Conservation (phyloP, 805 yeast species). For the Lachancea thermotolerans region DNA sequence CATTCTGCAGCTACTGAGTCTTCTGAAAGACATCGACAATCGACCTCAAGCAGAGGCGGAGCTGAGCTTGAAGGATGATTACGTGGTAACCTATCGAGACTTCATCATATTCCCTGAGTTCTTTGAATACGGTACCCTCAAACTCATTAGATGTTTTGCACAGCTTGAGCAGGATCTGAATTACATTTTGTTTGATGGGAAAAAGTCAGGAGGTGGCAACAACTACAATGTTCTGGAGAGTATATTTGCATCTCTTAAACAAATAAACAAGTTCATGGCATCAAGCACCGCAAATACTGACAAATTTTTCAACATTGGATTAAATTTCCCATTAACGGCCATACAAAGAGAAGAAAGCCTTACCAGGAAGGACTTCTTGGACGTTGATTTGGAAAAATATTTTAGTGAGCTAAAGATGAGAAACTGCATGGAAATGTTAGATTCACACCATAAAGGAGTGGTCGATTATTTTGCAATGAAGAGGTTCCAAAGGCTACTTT, state of each 20-base stretch:
- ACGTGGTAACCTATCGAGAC: slow-evolving; percentile 28
- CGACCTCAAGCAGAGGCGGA: slow-evolving; percentile 12
- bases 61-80: slow-evolving; percentile 27
- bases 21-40: slow-evolving; percentile 15
- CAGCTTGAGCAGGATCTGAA: slow-evolving; percentile 4
- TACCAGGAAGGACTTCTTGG: slow-evolving; percentile 15
- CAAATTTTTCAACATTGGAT: slow-evolving; percentile 16
- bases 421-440: slow-evolving; percentile 1
- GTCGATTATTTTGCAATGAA: slow-evolving; percentile 4
- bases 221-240: slow-evolving; percentile 1
- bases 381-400: slow-evolving; percentile 12
- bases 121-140: slow-evolving; percentile 18
- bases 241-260: slow-evolving; percentile 6
- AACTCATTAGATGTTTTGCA: slow-evolving; percentile 12
- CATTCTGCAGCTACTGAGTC: slow-evolving; percentile 29
- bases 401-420: slow-evolving; percentile 4
- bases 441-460: not conserved
- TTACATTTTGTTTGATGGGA: slow-evolving; percentile 2
- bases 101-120: slow-evolving; percentile 30
- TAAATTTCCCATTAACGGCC: slow-evolving; percentile 19
- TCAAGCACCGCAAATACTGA: slow-evolving; percentile 15
- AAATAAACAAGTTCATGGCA: slow-evolving; percentile 10
- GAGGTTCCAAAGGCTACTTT: slow-evolving; percentile 10
- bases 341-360: slow-evolving; percentile 1
- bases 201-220: not conserved